Conservation (phyloP, 2,329 filamentous ascomycete species). For the Trichoderma sp. region DNA sequence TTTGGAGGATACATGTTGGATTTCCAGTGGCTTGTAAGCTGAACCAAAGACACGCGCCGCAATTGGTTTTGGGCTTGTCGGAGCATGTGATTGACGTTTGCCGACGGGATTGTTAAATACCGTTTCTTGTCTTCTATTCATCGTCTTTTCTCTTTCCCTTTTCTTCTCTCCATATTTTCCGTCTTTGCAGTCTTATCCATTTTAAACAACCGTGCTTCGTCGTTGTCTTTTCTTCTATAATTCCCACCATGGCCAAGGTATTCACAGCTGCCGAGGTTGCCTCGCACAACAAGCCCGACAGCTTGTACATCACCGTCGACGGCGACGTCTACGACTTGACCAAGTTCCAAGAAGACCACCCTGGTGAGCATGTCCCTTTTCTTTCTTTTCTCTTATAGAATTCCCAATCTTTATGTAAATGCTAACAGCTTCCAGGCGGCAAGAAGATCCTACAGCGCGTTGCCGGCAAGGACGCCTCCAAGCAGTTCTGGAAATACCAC, state of each 20-base stretch:
- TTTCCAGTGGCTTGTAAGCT: slow-evolving; percentile 9
- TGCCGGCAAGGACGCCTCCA: slow-evolving; percentile 67
- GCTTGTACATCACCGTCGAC: slow-evolving; percentile 88
- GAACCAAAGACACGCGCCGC: neutral
- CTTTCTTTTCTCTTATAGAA: neutral
- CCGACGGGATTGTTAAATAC: slow-evolving; percentile 25
- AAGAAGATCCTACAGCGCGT: slow-evolving; percentile 68
- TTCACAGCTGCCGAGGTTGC: slow-evolving; percentile 86
- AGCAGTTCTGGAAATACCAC: slow-evolving; percentile 76
- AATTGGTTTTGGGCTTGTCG: neutral
- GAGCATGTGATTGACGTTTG: slow-evolving; percentile 28
- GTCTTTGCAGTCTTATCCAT: too few relatives aligned
- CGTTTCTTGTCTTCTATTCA: neutral
- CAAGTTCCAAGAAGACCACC: slow-evolving; percentile 83
- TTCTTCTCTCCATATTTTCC: neutral
- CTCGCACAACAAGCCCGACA: slow-evolving; percentile 85
- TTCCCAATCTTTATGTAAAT: neutral
- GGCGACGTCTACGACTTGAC: slow-evolving; percentile 96
- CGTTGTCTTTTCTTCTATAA: neutral
- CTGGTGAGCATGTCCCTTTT: slow-evolving; percentile 58
- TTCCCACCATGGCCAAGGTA: slow-evolving; percentile 75
- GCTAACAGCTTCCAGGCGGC: slow-evolving; percentile 50
- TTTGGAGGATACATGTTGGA: neutral
- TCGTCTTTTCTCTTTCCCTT: neutral
- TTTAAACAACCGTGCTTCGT: neutral